A percentile compares a stretch with the other conserved stretches of the same genome.
phyloP scores from a whole-genome alignment of 1,284 basidiomycete genomes.

The Wolfiporia cocos region DNA sequence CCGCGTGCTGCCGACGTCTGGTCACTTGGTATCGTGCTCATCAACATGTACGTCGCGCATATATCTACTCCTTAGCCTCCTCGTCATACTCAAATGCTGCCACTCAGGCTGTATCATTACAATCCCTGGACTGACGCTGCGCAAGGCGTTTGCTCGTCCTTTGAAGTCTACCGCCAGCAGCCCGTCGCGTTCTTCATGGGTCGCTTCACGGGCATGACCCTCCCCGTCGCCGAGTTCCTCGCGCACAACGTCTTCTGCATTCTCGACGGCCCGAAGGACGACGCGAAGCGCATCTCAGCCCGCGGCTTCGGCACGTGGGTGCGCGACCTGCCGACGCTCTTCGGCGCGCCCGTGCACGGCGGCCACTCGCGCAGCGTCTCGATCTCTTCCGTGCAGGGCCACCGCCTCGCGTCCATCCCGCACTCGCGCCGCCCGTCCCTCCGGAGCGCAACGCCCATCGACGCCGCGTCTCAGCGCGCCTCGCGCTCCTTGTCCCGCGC shows the following conservation, averaged over 20 bases:
- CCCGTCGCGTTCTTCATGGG: slow-evolving; percentile 84
- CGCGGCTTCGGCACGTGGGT: slow-evolving; percentile 86
- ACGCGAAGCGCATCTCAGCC: slow-evolving; percentile 66
- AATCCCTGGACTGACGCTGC: slow-evolving; percentile 98
- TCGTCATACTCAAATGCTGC: slow-evolving; percentile 5
- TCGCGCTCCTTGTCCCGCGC: slow-evolving; percentile 55
- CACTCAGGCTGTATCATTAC: slow-evolving; percentile 85
- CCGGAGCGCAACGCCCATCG: slow-evolving; percentile 43
- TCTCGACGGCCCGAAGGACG: slow-evolving; percentile 52
- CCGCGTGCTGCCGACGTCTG: slow-evolving; percentile 96
- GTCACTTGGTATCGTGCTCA: slow-evolving; percentile 97
- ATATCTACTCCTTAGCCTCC: slow-evolving; percentile 4
- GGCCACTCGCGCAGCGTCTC: slow-evolving; percentile 46
- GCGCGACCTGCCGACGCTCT: slow-evolving; percentile 69
- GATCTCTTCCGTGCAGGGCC: slow-evolving; percentile 50
- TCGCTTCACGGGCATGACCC: slow-evolving; percentile 91
- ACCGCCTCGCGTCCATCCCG: slow-evolving; percentile 57
- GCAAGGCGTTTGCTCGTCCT: slow-evolving; percentile 72
- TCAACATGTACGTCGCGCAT: slow-evolving; percentile 76
- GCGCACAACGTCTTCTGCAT: slow-evolving; percentile 85
- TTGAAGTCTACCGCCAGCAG: slow-evolving; percentile 75
- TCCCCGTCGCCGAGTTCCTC: slow-evolving; percentile 81
- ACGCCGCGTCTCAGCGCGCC: slow-evolving; percentile 38
- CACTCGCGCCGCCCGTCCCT: slow-evolving; percentile 64
- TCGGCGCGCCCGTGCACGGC: slow-evolving; percentile 28